Evolutionary conservation across 441 rosid genomes (phyloP).

Genomic region (Pelargonium fulgidum): DNA sequence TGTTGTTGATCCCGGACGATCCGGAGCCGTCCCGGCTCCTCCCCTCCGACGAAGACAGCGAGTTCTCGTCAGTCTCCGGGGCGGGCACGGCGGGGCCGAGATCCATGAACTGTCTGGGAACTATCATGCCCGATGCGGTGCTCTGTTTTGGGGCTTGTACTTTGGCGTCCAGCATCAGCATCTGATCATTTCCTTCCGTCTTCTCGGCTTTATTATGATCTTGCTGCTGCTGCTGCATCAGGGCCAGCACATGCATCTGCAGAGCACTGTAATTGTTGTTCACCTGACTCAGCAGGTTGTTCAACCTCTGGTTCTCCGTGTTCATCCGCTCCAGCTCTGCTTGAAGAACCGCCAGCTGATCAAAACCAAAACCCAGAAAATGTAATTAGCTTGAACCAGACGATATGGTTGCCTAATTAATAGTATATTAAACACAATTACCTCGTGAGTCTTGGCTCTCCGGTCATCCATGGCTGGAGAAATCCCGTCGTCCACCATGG

Average conservation of each 20-base stretch:
- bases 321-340: slow-evolving; percentile 59
- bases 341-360: slow-evolving; percentile 52
- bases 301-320: slow-evolving; percentile 60
- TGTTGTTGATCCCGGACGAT: not conserved
- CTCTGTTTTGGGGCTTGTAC: slow-evolving; percentile 12
- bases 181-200: not conserved
- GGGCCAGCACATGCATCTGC: slow-evolving; percentile 51
- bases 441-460: slow-evolving; percentile 50
- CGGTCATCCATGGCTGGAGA: slow-evolving; percentile 54
- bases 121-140: slow-evolving; percentile 30
- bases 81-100: slow-evolving; percentile 28
- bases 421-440: slow-evolving; percentile 16
- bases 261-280: slow-evolving; percentile 55
- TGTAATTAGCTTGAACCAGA: too few relatives aligned
- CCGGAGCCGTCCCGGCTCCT: slow-evolving; percentile 9
- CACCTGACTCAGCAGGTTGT: slow-evolving; percentile 65
- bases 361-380: not conserved
- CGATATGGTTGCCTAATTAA: too few relatives aligned
- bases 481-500: slow-evolving; percentile 64
- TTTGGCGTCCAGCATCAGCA: slow-evolving; percentile 17
- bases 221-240: slow-evolving; percentile 39
- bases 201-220: not conserved
- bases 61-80: slow-evolving; percentile 24
- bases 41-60: slow-evolving; percentile 34
- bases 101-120: slow-evolving; percentile 66